A percentile compares a stretch with the other conserved stretches of the same genome.
Conservation (phyloP, 1,284 basidiomycete genomes). For the Vanrija sp. region DNA sequence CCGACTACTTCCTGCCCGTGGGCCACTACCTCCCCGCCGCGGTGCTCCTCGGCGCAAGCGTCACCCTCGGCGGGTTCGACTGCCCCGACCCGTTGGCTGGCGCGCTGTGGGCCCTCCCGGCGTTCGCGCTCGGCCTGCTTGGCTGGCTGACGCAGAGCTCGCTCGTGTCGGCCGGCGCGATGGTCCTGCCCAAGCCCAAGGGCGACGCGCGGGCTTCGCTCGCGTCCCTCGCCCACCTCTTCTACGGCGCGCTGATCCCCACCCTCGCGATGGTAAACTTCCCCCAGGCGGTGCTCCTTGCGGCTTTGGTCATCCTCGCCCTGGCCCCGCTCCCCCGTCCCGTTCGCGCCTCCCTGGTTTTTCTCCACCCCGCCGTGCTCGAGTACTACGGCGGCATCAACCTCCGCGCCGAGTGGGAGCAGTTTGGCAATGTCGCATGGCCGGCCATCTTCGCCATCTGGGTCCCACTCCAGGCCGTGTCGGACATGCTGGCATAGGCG, state of each 20-base stretch:
- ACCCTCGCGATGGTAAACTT: conserved; percentile 84
- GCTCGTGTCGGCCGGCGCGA: conserved; percentile 16
- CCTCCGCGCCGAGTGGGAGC: conserved; percentile 35
- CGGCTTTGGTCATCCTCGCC: conserved; percentile 56
- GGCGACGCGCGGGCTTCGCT: conserved; percentile 50
- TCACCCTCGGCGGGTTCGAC: conserved; percentile 74
- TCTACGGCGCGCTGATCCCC: conserved; percentile 76
- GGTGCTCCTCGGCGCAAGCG: conserved; percentile 70
- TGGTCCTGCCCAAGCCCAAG: conserved; percentile 52
- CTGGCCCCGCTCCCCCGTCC: conserved; percentile 14
- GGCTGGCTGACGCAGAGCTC: conserved; percentile 22
- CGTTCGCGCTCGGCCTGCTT: conserved; percentile 14
- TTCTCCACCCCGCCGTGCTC: not conserved
- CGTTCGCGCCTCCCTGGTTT: conserved; percentile 1
- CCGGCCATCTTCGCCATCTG: conserved; percentile 34
- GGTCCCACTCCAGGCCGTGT: conserved; percentile 34
- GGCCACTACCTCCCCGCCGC: conserved; percentile 83
- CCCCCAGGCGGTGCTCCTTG: conserved; percentile 70
- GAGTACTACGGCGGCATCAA: conserved; percentile 10
- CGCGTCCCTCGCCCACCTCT: conserved; percentile 47
- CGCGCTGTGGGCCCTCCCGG: conserved; percentile 19
- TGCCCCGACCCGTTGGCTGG: conserved; percentile 68
- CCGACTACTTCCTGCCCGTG: conserved; percentile 78
- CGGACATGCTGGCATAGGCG: conserved; percentile 15
- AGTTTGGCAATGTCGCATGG: conserved; percentile 43